Conservation (phyloP, 2,329 filamentous ascomycete genomes). For the Neobulgaria alba region DNA sequence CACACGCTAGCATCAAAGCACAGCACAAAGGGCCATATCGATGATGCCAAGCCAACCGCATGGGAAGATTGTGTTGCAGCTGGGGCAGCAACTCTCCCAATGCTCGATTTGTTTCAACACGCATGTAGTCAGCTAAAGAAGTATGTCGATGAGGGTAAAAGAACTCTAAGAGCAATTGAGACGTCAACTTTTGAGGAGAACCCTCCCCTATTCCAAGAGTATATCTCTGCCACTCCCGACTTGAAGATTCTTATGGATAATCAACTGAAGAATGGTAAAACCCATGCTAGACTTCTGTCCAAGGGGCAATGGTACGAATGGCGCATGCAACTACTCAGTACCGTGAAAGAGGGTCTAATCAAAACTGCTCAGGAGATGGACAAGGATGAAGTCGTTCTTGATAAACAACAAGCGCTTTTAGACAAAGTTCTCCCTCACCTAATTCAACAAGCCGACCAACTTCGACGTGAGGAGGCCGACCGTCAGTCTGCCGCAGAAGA, state of each 20-base stretch:
- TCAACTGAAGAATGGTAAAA: constrained; percentile 96
- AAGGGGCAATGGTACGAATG: constrained; percentile 98
- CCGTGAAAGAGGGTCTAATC: constrained; percentile 73
- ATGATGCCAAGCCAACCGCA: constrained; percentile 34
- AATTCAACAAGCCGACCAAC: constrained; percentile 47
- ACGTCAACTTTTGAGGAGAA: constrained; percentile 83
- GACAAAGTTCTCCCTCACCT: constrained; percentile 59
- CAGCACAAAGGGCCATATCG: constrained; percentile 26
- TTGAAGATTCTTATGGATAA: constrained; percentile 86
- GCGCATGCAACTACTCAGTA: constrained; percentile 81
- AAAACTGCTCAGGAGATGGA: constrained; percentile 71
- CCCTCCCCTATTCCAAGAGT: constrained; percentile 84
- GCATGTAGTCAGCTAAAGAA: constrained; percentile 90
- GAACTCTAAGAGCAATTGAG: constrained; percentile 86
- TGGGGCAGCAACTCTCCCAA: constrained; percentile 82
- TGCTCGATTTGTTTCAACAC: constrained; percentile 91
- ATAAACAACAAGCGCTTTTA: constrained; percentile 60
- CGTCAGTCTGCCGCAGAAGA: constrained; percentile 66
- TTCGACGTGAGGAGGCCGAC: constrained; percentile 56
- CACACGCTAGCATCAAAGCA: constrained; percentile 63
- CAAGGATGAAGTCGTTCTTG: constrained; percentile 58
- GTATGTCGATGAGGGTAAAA: constrained; percentile 88
- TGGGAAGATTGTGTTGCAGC: constrained; percentile 78
- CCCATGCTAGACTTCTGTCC: constrained; percentile 78
- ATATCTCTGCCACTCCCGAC: constrained; percentile 75